These are phyloP conservation scores for Candida yuanshanica DNA, from an alignment of 805 yeast genomes.

Conservation along the genomic window DNA sequence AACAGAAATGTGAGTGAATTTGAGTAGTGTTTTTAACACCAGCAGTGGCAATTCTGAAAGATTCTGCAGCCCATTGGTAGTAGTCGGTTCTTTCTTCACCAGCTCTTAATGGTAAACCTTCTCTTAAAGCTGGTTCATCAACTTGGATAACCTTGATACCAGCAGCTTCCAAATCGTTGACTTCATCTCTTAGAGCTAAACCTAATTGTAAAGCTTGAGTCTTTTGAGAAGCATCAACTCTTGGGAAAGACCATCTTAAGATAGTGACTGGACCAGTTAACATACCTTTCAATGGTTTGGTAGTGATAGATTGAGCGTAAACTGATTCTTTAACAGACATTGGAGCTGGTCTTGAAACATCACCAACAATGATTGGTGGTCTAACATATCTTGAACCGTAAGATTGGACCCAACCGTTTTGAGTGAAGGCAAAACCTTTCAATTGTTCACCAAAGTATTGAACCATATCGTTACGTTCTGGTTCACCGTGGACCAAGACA, in stretches of 20 bases:
- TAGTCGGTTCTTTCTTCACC: conserved; percentile 96
- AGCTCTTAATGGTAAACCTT: conserved; percentile 98
- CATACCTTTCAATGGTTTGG: conserved; percentile 99
- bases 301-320: conserved; percentile 94
- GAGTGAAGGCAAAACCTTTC: conserved; percentile 97
- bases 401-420: conserved; percentile 99
- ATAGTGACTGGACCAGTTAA: conserved; percentile 99
- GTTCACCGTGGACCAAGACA: conserved; percentile 99
- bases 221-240: conserved; percentile 93
- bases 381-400: conserved; percentile 99
- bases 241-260: conserved; percentile 99
- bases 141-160: conserved; percentile 98
- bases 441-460: conserved; percentile 99
- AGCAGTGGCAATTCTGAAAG: conserved; percentile 98
- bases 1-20: conserved; percentile 99
- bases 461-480: conserved; percentile 99
- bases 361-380: conserved; percentile 99
- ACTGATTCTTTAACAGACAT: conserved; percentile 99
- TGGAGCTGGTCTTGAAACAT: conserved; percentile 95
- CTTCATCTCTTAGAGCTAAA: conserved; percentile 98
- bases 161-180: conserved; percentile 95
- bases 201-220: conserved; percentile 95
- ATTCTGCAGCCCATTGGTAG: conserved; percentile 98
- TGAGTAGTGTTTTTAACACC: conserved; percentile 95
- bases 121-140: conserved; percentile 99